Conservation (phyloP, 192 early-diverging fungal species). For the Mycoemilia scoparia region DNA sequence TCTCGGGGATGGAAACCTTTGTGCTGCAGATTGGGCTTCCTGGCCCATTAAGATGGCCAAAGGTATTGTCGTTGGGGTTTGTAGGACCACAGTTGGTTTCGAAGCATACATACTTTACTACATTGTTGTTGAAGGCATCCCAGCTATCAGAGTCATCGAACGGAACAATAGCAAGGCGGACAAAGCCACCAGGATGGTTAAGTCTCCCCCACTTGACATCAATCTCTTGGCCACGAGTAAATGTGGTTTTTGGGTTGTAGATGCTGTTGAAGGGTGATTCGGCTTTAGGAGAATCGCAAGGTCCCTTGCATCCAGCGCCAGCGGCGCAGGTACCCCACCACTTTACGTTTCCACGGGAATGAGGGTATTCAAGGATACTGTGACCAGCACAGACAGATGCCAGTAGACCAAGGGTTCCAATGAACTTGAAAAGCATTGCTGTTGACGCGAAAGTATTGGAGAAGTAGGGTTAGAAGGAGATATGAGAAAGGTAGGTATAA, state of each 20-base stretch:
- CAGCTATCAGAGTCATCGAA: constrained; percentile 39
- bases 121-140: constrained; percentile 32
- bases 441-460: too few species aligned
- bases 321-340: constrained; percentile 30
- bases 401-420: too few species aligned
- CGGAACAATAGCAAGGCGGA: constrained; percentile 38
- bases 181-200: constrained; percentile 46
- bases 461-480: too few species aligned
- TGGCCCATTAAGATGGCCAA: constrained; percentile 33
- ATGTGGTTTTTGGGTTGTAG: constrained; percentile 29
- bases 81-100: constrained; percentile 36
- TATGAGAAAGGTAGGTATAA: too few species aligned
- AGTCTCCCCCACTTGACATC: constrained; percentile 32
- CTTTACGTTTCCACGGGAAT: too few species aligned
- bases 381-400: too few species aligned
- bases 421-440: too few species aligned
- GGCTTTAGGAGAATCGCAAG: constrained; percentile 31
- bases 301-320: constrained; percentile 39
- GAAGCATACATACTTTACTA: constrained; percentile 36
- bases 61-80: constrained; percentile 11
- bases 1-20: constrained; percentile 26
- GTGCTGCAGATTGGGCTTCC: constrained; percentile 33
- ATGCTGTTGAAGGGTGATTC: constrained; percentile 32
- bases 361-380: too few species aligned
- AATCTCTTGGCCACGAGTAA: constrained; percentile 33